Evolutionary conservation across 768 basidiomycete species (phyloP).

Genomic region (Auriculariales sp.): DNA sequence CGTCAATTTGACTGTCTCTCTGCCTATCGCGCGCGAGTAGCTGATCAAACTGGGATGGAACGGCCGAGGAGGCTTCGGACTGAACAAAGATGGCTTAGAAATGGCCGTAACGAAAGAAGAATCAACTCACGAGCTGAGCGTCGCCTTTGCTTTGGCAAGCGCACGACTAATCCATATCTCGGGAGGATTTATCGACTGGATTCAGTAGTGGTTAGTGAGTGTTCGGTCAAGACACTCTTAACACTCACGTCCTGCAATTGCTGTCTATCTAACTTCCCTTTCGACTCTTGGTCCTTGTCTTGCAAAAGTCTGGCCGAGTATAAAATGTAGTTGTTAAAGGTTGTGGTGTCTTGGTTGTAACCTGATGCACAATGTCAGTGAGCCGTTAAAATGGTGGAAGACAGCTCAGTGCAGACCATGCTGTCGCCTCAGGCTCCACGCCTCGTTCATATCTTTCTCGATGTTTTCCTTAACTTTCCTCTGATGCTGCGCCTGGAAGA

Average conservation of each 20-base stretch:
- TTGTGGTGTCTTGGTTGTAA: neutral
- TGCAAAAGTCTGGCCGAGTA: neutral
- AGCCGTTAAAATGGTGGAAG: neutral
- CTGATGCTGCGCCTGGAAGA: neutral
- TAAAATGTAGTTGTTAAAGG: neutral
- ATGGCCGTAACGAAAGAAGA: neutral
- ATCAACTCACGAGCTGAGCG: conserved; percentile 37
- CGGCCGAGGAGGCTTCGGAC: conserved; percentile 40
- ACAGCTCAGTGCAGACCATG: neutral
- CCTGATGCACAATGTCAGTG: neutral
- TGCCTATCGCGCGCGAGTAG: conserved; percentile 32
- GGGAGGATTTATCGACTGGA: conserved; percentile 14
- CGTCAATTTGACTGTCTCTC: conserved; percentile 51
- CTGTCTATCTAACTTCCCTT: neutral
- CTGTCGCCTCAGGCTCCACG: neutral
- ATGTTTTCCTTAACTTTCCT: neutral
- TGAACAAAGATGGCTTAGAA: conserved; percentile 13
- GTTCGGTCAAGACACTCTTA: neutral
- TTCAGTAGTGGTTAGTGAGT: neutral
- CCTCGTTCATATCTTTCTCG: neutral
- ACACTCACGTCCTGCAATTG: neutral
- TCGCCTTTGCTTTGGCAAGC: conserved; percentile 43
- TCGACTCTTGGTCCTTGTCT: neutral
- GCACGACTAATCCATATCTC: conserved; percentile 41
- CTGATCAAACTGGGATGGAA: conserved; percentile 45